Evolutionary conservation across 2,329 filamentous ascomycete genomes (phyloP).

Genomic region (Penicillium brevicompactum): DNA sequence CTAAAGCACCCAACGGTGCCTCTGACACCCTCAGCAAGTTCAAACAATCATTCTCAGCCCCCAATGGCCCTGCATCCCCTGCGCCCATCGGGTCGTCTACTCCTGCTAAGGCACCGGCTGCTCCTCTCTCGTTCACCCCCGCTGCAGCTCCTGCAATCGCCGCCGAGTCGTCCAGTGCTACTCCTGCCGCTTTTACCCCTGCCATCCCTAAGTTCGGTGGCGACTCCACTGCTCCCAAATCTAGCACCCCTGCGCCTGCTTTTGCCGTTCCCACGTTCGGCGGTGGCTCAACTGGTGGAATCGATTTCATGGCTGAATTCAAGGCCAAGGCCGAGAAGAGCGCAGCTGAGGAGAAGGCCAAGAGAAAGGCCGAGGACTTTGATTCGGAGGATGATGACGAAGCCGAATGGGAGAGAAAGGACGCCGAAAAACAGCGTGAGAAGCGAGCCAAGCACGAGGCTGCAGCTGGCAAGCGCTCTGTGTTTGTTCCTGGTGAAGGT

Average conservation of each 20-base stretch:
- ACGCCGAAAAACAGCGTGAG: constrained; percentile 49
- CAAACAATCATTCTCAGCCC: constrained; percentile 23
- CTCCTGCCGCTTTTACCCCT: constrained; percentile 6
- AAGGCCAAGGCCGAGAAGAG: constrained; percentile 41
- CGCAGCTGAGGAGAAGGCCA: constrained; percentile 48
- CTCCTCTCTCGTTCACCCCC: constrained; percentile 8
- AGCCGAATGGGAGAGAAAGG: constrained; percentile 50
- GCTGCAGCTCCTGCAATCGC: not conserved
- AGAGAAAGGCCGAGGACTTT: constrained; percentile 54
- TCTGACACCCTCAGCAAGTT: constrained; percentile 22
- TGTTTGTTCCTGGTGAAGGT: constrained; percentile 35
- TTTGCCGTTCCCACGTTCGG: constrained; percentile 1
- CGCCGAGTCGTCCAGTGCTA: not conserved
- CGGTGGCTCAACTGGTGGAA: constrained; percentile 13
- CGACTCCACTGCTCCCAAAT: not conserved
- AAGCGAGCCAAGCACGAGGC: constrained; percentile 47
- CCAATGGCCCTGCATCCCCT: not conserved
- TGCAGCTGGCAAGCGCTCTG: constrained; percentile 34
- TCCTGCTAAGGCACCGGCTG: not conserved
- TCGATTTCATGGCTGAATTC: constrained; percentile 48
- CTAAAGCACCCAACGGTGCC: constrained; percentile 10
- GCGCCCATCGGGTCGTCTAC: not conserved
- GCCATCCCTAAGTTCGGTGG: not conserved
- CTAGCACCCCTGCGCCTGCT: constrained; percentile 3
- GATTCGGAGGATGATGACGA: constrained; percentile 56